Evolutionary conservation across 2,329 filamentous ascomycete genomes (phyloP).

Genomic region (Coleophoma crateriformis): DNA sequence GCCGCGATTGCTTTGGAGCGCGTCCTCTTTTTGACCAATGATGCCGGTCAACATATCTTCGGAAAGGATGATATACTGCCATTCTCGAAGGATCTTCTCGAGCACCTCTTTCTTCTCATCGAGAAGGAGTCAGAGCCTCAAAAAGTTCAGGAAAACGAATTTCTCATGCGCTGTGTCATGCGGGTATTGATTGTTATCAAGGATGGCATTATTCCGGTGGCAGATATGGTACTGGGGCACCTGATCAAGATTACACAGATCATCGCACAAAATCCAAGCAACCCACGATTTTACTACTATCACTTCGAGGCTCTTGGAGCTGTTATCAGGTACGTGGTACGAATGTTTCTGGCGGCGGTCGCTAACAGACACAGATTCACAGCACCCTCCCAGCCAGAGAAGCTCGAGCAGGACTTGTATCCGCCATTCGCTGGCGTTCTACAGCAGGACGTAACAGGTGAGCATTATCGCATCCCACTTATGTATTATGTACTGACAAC

Average conservation of each 20-base stretch:
- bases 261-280: conserved; percentile 92
- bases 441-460: conserved; percentile 74
- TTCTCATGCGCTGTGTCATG: conserved; percentile 98
- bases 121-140: conserved; percentile 78
- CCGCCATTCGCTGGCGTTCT: conserved; percentile 77
- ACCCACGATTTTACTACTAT: conserved; percentile 97
- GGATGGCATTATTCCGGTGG: conserved; percentile 68
- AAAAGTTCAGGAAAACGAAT: conserved; percentile 98
- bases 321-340: conserved; percentile 58
- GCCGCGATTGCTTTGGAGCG: conserved; percentile 95
- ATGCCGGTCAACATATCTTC: conserved; percentile 72
- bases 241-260: conserved; percentile 85
- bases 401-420: conserved; percentile 78
- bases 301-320: conserved; percentile 94
- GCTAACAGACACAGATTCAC: conserved; percentile 43
- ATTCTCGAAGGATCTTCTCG: conserved; percentile 77
- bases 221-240: conserved; percentile 75
- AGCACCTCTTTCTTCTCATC: conserved; percentile 87
- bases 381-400: conserved; percentile 61
- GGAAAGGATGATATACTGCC: conserved; percentile 72
- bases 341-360: conserved; percentile 4
- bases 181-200: conserved; percentile 90
- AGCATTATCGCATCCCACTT: conserved; percentile 14
- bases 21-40: conserved; percentile 77
- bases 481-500: conserved; percentile 22